Evolutionary conservation across 371 early-diverging fungal species (phyloP), one percentile per base, ranked within the genome.

Genomic region (Mucor velutinosus): DNA sequence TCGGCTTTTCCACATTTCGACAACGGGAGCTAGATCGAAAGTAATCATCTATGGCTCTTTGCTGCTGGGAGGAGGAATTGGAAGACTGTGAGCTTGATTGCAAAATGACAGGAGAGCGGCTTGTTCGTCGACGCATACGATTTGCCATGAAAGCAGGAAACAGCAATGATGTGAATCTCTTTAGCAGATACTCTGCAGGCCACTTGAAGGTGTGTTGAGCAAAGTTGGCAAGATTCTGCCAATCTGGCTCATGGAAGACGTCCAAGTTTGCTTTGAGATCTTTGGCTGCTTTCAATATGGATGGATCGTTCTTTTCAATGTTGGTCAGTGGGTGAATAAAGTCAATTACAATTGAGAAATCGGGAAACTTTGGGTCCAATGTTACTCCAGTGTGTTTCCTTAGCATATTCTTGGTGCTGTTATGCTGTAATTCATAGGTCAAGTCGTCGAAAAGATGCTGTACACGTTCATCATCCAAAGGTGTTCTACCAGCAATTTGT

Each of bases 71-170:
- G 3, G 21, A 27, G 14, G 55, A 39, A 30, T 39, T 7, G 2
- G 37, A 37, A 12, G 11, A 4, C 37, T 41, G 41, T 17, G 41
- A 41, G 41, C 41, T 41, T 17, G 14, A 5, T 25, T 4, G 53
- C 0, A 4, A 17, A 4, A 32, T 14, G 35, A 10, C 41, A 39
- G 3, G 7, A n/a, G 39, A 17, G 15, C 45, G 33, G 15, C 3
- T 35, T 11, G 29, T 23, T 5, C 49, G 21, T 23, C 51, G 49
- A 12, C 58, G 57, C 14, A 63, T 41, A 17, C n/a, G n/a, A 25
- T 66, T 62, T 4, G 49, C 35, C 65, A 66, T 71, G 59, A 63
- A 75, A 0, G 60, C 72, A 35, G 71, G 75, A 51, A 63, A 75
- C 2, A 69, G 12, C 3, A 71, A 14, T 0, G 68, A 45, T 10